Evolutionary conservation across 2,329 filamentous ascomycete species (phyloP), one percentile per base, ranked within the genome.

Genomic region (Ascochyta fabae): DNA sequence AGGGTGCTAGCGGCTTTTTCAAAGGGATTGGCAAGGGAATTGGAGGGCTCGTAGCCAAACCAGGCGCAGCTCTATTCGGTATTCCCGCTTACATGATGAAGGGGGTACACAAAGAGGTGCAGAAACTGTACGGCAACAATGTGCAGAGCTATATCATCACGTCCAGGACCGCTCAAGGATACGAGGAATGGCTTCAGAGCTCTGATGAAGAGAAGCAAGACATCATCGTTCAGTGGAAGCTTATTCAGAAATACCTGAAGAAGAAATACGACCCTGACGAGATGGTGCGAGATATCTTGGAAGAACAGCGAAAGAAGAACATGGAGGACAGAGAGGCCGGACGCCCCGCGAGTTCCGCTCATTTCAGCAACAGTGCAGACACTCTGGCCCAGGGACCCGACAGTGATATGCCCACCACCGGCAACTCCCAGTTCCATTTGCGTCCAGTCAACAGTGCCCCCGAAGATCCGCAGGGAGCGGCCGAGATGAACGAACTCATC

Each of bases 281-380:
- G 9, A 53, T 67, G 75, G 15, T 63, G 64, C 40, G 65, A 71
- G 41, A 71, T 77, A 43, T 69, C 75, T 26, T 61, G 61, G 42
- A 61, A 45, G 27, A 46, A 36, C 46, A 63, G 53, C 49, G 36
- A 56, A 53, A 53, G 42, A 42, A 65, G 65, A 40, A 68, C 71
- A 48, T 67, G 69, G 44, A 29, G 71, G 15, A 50, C 62, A 39
- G 63, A 69, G 68, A 79, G 41, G 66, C 65, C 4, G 76, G 77
- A 61, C 71, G 75, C 23, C 51, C 60, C 44, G 60, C 62, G 22
- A 53, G 43, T 39, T 49, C 53, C 33, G 36, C 57, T n/a, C 9
- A 27, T 1, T 29, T 23, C 15, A 12, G 9, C 26, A 29, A 58
- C 58, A 24, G 59, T 62, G 41, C 51, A 66, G 48, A 48, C 69